Evolutionary conservation across 164 flowering plant species (phyloP).

Genomic region (grape (Vitis vinifera)): DNA sequence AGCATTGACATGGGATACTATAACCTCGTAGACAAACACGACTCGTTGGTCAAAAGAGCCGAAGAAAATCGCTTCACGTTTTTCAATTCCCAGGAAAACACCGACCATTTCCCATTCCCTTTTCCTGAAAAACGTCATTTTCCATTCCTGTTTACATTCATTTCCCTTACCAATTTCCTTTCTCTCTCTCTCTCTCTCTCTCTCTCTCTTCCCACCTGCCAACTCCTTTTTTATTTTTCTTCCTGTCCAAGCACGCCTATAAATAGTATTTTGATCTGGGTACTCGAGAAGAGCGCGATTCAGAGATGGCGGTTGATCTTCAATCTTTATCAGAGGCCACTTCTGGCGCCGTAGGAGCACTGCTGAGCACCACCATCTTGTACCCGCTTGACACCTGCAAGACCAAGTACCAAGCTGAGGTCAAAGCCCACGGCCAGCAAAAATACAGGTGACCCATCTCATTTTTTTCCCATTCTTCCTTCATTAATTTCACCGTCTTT

Average conservation of each 20-base stretch:
- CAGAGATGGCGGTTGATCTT: constrained; percentile 43
- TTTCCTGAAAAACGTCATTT: neutral
- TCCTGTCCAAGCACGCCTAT: neutral
- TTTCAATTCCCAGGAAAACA: neutral
- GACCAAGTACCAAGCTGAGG: constrained; percentile 82
- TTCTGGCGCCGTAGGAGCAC: constrained; percentile 76
- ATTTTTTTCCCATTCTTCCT: neutral
- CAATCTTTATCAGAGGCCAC: constrained; percentile 78
- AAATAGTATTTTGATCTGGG: neutral
- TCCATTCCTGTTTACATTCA: neutral
- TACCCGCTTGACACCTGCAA: constrained; percentile 87
- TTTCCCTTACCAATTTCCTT: neutral
- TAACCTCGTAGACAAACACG: too few species aligned
- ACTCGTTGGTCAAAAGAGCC: too few species aligned
- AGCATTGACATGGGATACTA: too few species aligned
- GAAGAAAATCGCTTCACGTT: neutral
- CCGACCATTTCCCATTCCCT: neutral
- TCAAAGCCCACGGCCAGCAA: constrained; percentile 48
- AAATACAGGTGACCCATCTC: constrained; percentile 55
- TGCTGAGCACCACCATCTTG: constrained; percentile 72
- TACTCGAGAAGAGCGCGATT: too few species aligned
- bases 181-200: neutral
- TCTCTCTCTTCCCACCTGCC: neutral
- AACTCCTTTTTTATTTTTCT: neutral
- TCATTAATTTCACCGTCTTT: neutral